Base-by-base conservation (phyloP, 2,329 filamentous ascomycete genomes). In the Venturia aucupariae region DNA sequence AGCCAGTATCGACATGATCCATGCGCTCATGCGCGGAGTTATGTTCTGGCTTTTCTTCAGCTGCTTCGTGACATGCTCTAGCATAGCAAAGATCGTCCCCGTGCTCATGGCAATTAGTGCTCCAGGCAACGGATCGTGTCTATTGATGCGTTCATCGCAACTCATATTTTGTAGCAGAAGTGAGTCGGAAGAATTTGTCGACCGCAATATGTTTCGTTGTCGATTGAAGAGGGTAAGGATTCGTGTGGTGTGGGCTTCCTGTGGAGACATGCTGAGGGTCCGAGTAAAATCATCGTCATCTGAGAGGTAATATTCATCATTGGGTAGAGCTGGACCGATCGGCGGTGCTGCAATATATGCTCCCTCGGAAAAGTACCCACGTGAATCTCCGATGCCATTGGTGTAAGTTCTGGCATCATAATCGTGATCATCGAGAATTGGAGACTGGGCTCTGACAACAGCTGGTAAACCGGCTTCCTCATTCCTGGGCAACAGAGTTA, bases 1-100 rank as follows among this genome's bases (percentile, higher is more conserved):
- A 2, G 89, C 90, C 55, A 97, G 79, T 65, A 96, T 75, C 0
- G 88, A 86, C 92, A 92, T 97, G 4, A 90, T 79, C 93, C 93
- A 97, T 19, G 86, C 82, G 66, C 90, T 92, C 4, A 90, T 82
- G 32, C 84, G 80, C 38, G 91, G 78, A 38, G 82, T 80, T 27
- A 79, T 75, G n/a, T 82, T 83, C 61, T 81, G 82, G 57, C 81
- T 82, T 63, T 32, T 44, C 39, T 48, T 46, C 24, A 46, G 39
- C 24, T 62, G 35, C 11, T 62, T 62, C 6, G 44, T 48, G 48
- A 63, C 48, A 24, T 38, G 59, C n/a, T 42, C 13, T 30, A 63
- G 30, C 46, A 63, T 15, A 51, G 51, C 32, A 30, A 39, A 55
- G 46, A 22, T 54, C 6, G 46, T 32, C 13, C 24, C 38, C 62